Evolutionary conservation across 371 early-diverging fungal species (phyloP), one percentile per base, ranked within the genome.

Genomic region (Haplosporangium sp.): DNA sequence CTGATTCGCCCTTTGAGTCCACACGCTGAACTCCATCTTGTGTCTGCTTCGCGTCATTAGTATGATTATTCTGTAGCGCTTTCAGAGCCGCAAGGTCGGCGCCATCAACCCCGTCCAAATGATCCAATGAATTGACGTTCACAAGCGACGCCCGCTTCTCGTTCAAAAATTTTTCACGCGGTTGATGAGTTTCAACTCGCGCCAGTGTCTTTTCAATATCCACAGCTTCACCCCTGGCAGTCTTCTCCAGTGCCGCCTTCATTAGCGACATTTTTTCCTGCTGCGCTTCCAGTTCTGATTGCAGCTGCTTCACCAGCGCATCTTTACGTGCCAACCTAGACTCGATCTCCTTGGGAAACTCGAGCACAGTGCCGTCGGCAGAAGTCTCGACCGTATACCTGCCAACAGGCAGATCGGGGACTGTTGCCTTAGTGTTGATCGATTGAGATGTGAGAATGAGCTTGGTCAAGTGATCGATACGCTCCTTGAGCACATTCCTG

Each of bases 381-480:
- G 80, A 79, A 1, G 69, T 69, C 51, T 79, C 80, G 2, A 79
- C 73, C 6, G 68, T 72, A 18, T 54, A 56, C 16, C 72, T 46
- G 23, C 45, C 68, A 38, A 58, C 65, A 8, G 63, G 67, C 6
- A 43, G 37, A n/a, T 63, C 67, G 1, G 59, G 54, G 9, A 54
- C 65, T 5, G 62, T 5, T 5, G 62, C 48, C 42, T 64, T 66
- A 48, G 70, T 47, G 36, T 64, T 60, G 54, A 69, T 85, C 6
- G 92, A 89, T 8, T 85, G 81, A 0, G 91, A 91, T 0, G 92
- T 95, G 60, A 96, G 70, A 59, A 96, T 96, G 38, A 95, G 79
- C 23, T 90, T 89, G 6, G 95, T 95, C 50, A 96, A 76, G 58
- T 96, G 94, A 43, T 90, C 92, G 59, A 93, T 91, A 60, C 94